These are phyloP conservation scores for Dioszegia hungarica DNA, from an alignment of 768 basidiomycete genomes.

Conservation along the genomic window DNA sequence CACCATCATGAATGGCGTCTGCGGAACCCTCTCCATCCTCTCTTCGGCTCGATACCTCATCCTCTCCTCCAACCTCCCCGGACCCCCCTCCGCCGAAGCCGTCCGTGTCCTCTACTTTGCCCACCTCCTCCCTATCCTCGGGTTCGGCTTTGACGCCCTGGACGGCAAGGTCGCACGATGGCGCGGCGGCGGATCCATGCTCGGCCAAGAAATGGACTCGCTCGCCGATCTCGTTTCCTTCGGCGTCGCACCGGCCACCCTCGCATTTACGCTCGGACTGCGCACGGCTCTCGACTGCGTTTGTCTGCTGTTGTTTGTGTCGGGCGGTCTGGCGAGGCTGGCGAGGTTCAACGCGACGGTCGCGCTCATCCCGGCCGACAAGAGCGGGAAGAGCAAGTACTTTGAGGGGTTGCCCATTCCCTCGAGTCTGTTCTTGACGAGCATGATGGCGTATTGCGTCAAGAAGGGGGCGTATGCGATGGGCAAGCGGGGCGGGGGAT, in stretches of 20 bases:
- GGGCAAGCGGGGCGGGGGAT: constrained; percentile 54
- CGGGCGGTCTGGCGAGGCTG: constrained; percentile 90
- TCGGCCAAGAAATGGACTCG: constrained; percentile 96
- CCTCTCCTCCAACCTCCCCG: constrained; percentile 73
- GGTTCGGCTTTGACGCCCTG: constrained; percentile 94
- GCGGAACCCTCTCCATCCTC: constrained; percentile 92
- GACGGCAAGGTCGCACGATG: constrained; percentile 97
- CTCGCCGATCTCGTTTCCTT: constrained; percentile 97
- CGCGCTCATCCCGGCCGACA: constrained; percentile 83
- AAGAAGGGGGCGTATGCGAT: constrained; percentile 79
- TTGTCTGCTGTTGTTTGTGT: constrained; percentile 81
- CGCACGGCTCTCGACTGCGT: constrained; percentile 58
- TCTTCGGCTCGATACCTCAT: constrained; percentile 83
- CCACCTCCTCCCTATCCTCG: constrained; percentile 80
- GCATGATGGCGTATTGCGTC: constrained; percentile 72
- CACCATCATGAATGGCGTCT: constrained; percentile 98
- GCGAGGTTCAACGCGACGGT: constrained; percentile 99
- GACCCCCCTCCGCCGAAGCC: constrained; percentile 86
- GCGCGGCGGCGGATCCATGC: constrained; percentile 89
- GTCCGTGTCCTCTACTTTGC: constrained; percentile 70
- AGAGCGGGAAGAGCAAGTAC: constrained; percentile 79
- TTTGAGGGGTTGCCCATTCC: constrained; percentile 98
- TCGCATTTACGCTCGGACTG: constrained; percentile 85
- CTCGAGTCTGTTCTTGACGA: constrained; percentile 75
- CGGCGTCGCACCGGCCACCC: constrained; percentile 90